Base-by-base conservation (phyloP, 2,329 filamentous ascomycete genomes). In the Botrytis byssoidea region DNA sequence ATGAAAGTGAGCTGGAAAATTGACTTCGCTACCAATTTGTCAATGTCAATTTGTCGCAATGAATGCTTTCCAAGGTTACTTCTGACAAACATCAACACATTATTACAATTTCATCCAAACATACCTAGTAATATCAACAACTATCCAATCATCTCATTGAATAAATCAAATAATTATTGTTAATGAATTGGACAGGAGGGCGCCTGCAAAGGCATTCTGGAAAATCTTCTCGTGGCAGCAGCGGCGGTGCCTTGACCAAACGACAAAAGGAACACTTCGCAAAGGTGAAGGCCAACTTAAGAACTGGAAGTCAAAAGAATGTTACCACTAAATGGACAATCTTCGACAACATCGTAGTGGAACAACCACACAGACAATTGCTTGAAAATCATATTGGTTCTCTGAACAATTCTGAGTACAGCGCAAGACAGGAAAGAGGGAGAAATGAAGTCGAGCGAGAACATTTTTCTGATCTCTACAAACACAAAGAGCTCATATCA, bases 181-280 rank as follows among this genome's bases (percentile, higher is more conserved):
- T 46, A 57, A 87, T 87, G 85, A 87, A 87, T 77, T 87, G 85
- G 85, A 86, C 85, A 4, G 85, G 85, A 75, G 84, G 85, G 42
- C 84, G 81, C 66, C 81, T 86, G 60, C 82, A 83, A 59, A 84
- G 84, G 74, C 82, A 85, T 77, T 74, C 78, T 80, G 74, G 80
- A 80, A 70, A 79, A 79, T 78, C 81, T 32, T 76, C 81, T 37
- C 78, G 82, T 46, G 78, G 80, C 8, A 29, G 42, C 32, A 46
- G 80, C 18, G 48, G 42, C 9, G 68, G 68, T 48, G 61, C 64
- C 63, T 68, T 75, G 65, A 74, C 65, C 32, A 57, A 35, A n/a
- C 82, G 81, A n/a, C 85, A 86, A 75, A 85, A 83, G 76, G 82
- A 85, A 67, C 83, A 86, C 76, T 86, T 86, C 74, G 85, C 85